Percentiles rank a stretch among this genome's conserved stretches.
Conservation (phyloP, 23 red algal genomes). For the Cyanidiococcus yangmingshanensis region DNA sequence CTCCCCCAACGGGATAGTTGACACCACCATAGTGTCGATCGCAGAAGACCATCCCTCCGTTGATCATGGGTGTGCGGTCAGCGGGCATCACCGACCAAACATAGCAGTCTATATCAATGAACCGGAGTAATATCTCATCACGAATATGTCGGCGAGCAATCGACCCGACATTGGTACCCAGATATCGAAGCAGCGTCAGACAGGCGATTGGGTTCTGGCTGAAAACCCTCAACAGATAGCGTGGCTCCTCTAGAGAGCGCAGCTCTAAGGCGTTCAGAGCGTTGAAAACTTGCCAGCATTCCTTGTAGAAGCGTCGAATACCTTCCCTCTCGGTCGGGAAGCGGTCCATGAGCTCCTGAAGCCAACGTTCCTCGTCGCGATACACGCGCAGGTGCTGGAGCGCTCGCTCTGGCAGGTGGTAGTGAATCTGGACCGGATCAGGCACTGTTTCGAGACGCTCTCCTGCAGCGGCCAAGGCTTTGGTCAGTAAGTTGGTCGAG, state of each 20-base stretch:
- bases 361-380: constrained; percentile 56
- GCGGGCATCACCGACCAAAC: constrained; percentile 59
- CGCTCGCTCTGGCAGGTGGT: constrained; percentile 51
- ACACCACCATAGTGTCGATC: constrained; percentile 95
- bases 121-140: constrained; percentile 47
- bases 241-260: constrained; percentile 72
- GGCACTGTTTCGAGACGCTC: constrained; percentile 51
- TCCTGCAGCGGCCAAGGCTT: constrained; percentile 47
- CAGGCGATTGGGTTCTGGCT: constrained; percentile 56
- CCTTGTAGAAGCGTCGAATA: constrained; percentile 63
- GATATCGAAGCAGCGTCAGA: constrained; percentile 59
- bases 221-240: constrained; percentile 66
- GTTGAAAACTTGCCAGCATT: constrained; percentile 73
- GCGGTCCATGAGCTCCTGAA: constrained; percentile 46
- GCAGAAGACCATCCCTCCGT: constrained; percentile 91
- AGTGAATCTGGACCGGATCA: constrained; percentile 74
- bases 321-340: constrained; percentile 63
- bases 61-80: constrained; percentile 89
- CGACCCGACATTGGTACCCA: constrained; percentile 59
- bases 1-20: constrained; percentile 76
- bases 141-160: constrained; percentile 56
- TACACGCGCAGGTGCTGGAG: constrained; percentile 62
- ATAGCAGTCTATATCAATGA: constrained; percentile 93
- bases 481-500: constrained; percentile 73
- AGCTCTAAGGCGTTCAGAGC: constrained; percentile 68